Evolutionary conservation across 1,139 yeast species (phyloP).

Genomic region (Scheffersomyces parashehatae): DNA sequence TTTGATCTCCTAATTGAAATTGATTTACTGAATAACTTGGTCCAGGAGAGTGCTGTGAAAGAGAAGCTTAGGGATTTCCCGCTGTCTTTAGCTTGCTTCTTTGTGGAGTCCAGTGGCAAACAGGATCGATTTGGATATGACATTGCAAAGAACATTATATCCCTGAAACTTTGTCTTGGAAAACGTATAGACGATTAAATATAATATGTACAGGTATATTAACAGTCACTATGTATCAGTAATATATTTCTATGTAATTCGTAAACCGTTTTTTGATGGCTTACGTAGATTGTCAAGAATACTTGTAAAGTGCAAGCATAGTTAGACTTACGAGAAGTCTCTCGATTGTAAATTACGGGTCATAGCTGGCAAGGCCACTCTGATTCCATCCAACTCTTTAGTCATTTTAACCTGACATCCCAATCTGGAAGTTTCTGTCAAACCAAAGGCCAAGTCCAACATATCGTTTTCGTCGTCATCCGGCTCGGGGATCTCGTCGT

Average conservation of each 20-base stretch:
- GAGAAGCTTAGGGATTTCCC: conserved; percentile 11
- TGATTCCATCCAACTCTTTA: conserved; percentile 85
- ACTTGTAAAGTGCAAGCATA: not conserved
- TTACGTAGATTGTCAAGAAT: too few species aligned
- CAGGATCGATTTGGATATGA: conserved; percentile 27
- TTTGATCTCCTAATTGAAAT: too few species aligned
- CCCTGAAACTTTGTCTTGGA: conserved; percentile 13
- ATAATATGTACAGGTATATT: not conserved
- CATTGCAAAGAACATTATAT: conserved; percentile 19
- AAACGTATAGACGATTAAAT: conserved; percentile 17
- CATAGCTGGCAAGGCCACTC: conserved; percentile 98
- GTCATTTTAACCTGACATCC: conserved; percentile 94
- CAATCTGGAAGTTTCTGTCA: conserved; percentile 91
- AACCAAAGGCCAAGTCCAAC: conserved; percentile 96
- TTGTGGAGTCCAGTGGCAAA: conserved; percentile 18
- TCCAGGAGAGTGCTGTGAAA: too few species aligned
- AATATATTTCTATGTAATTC: too few species aligned
- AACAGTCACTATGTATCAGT: too few species aligned
- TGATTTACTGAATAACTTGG: too few species aligned
- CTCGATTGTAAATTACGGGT: conserved; percentile 83
- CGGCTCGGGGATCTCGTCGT: conserved; percentile 91
- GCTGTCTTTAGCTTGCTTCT: conserved; percentile 12
- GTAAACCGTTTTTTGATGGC: too few species aligned
- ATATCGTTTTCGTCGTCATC: conserved; percentile 97
- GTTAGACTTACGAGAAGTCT: conserved; percentile 52